phyloP scores from a whole-genome alignment of 106 monocot genomes.

The Acanthochlamys bracteata region DNA sequence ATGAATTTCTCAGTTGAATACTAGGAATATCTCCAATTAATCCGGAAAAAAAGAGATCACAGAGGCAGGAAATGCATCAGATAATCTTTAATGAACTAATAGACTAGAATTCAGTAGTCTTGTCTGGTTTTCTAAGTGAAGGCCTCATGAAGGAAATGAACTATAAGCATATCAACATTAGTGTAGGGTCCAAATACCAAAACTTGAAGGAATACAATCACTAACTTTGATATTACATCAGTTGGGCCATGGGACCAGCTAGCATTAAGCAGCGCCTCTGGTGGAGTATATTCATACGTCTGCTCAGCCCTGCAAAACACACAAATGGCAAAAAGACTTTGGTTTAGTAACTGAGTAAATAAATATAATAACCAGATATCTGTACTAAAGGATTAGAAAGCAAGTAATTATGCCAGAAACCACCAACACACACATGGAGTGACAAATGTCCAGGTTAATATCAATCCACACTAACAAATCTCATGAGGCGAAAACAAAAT shows the following conservation, averaged over 20 bases:
- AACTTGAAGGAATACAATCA: constrained; percentile 12
- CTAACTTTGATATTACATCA: constrained; percentile 45
- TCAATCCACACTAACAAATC: too few relatives aligned
- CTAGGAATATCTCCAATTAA: too few relatives aligned
- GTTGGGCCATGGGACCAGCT: constrained; percentile 68
- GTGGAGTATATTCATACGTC: constrained; percentile 82
- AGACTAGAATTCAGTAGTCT: too few relatives aligned
- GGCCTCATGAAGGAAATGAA: too few relatives aligned
- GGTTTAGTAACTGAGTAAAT: neutral
- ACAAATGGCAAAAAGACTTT: neutral
- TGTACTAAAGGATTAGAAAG: too few relatives aligned
- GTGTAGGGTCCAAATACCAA: neutral
- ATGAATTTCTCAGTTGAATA: neutral
- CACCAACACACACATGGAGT: too few relatives aligned
- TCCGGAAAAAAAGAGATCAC: neutral
- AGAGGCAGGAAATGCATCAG: neutral
- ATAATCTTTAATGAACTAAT: too few relatives aligned
- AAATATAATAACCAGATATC: neutral
- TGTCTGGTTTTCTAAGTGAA: too few relatives aligned
- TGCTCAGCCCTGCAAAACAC: constrained; percentile 62
- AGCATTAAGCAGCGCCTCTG: constrained; percentile 83
- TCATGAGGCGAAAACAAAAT: too few relatives aligned
- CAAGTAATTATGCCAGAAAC: too few relatives aligned
- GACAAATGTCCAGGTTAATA: too few relatives aligned
- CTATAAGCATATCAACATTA: too few relatives aligned